These are phyloP conservation scores for Vitis vinifera DNA, from an alignment of 164 flowering plant genomes.

Conservation along the genomic window ASM3070453v1 NC_081810.1:8260001-8260500, in stretches of 20 bases:
- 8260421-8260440: constrained; percentile 73
- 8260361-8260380: constrained; percentile 86
- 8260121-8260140: constrained; percentile 85
- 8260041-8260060: constrained; percentile 64
- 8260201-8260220: constrained; percentile 68
- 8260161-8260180: constrained; percentile 85
- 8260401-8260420: constrained; percentile 78
- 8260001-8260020: constrained; percentile 75
- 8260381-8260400: constrained; percentile 81
- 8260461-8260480: constrained; percentile 60
- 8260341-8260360: constrained; percentile 65
- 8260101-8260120: constrained; percentile 87
- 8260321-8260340: constrained; percentile 78
- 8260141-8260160: constrained; percentile 78
- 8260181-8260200: constrained; percentile 94
- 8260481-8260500: constrained; percentile 59
- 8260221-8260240: constrained; percentile 75
- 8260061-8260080: constrained; percentile 77
- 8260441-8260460: constrained; percentile 86
- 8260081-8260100: constrained; percentile 78
- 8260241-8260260: constrained; percentile 44
- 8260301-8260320: constrained; percentile 94
- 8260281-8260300: constrained; percentile 83
- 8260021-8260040: constrained; percentile 60
- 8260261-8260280: constrained; percentile 46